Evolutionary conservation across 2,329 filamentous ascomycete species (phyloP).

Genomic region (Didymella pinodella): DNA sequence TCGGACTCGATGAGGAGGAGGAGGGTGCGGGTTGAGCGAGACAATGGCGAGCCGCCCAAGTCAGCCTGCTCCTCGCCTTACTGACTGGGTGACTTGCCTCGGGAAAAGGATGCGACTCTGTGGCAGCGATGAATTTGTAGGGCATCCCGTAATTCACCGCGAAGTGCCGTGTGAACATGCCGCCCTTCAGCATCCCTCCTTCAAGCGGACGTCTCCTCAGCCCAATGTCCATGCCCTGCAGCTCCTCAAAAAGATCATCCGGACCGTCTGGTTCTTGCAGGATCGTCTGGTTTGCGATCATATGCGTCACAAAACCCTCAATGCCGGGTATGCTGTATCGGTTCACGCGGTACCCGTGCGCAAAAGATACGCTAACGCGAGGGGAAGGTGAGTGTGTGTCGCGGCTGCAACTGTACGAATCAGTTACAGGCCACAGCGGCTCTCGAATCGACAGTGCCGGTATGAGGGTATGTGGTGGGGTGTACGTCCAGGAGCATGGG

Average conservation of each 20-base stretch:
- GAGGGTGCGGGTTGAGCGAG: conserved; percentile 39
- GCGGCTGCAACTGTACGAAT: conserved; percentile 43
- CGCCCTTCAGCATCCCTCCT: conserved; percentile 45
- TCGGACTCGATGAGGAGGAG: neutral
- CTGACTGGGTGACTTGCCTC: conserved; percentile 54
- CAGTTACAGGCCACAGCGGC: conserved; percentile 47
- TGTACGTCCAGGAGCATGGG: conserved; percentile 60
- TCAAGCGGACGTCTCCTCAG: conserved; percentile 29
- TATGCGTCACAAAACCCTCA: conserved; percentile 60
- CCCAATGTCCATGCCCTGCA: conserved; percentile 54
- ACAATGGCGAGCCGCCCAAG: conserved; percentile 61
- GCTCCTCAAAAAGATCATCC: conserved; percentile 65
- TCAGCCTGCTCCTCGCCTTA: conserved; percentile 60
- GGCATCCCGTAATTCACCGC: conserved; percentile 67
- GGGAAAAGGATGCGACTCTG: conserved; percentile 43
- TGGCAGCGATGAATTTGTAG: conserved; percentile 71
- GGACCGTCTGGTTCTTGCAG: conserved; percentile 63
- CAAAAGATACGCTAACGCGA: conserved; percentile 44
- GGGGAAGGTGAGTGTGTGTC: conserved; percentile 44
- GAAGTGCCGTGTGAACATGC: conserved; percentile 62
- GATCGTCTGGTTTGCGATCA: conserved; percentile 63
- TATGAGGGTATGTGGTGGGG: conserved; percentile 42
- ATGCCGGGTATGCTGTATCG: conserved; percentile 59
- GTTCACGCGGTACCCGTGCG: conserved; percentile 54
- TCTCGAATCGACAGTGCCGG: conserved; percentile 43